A percentile compares a stretch with the other conserved stretches of the same genome.
phyloP scores from a whole-genome alignment of 352 stramenopile species.

The Phytophthora melonis region DNA sequence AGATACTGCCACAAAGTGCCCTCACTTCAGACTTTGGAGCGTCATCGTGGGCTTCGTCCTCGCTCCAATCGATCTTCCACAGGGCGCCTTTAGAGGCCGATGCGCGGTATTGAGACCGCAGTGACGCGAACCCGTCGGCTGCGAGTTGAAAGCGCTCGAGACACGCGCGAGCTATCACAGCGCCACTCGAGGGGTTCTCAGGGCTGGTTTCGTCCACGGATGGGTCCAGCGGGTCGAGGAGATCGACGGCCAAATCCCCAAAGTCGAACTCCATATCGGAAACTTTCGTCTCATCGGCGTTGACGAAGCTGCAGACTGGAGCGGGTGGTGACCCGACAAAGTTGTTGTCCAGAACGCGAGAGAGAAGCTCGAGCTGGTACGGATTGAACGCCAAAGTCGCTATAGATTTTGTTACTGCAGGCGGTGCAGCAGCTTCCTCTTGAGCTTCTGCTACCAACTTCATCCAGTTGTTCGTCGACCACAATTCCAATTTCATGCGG shows the following conservation, averaged over 20 bases:
- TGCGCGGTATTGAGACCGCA: constrained; percentile 61
- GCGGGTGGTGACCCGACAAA: constrained; percentile 40
- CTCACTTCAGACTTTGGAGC: constrained; percentile 27
- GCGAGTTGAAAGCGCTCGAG: constrained; percentile 50
- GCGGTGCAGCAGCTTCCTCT: constrained; percentile 1
- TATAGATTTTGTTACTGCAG: neutral
- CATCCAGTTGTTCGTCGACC: constrained; percentile 49
- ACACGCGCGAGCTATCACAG: constrained; percentile 49
- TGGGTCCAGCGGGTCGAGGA: constrained; percentile 39
- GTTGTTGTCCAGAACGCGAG: constrained; percentile 73
- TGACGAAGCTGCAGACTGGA: neutral
- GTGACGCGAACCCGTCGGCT: constrained; percentile 57
- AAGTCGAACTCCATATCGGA: constrained; percentile 56
- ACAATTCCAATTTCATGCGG: constrained; percentile 49
- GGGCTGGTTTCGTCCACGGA: constrained; percentile 9
- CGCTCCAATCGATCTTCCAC: constrained; percentile 58
- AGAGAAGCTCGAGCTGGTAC: constrained; percentile 69
- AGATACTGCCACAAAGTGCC: constrained; percentile 34
- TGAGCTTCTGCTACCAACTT: neutral
- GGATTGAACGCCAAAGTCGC: constrained; percentile 54
- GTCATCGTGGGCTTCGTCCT: constrained; percentile 7
- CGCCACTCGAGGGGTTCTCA: constrained; percentile 20
- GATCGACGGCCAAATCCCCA: constrained; percentile 50
- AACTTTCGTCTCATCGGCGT: constrained; percentile 55
- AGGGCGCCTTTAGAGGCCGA: constrained; percentile 47